A percentile compares a stretch with the other conserved stretches of the same genome.
phyloP scores from a whole-genome alignment of 768 basidiomycete genomes.

The Amanita subjunquillea region DNA sequence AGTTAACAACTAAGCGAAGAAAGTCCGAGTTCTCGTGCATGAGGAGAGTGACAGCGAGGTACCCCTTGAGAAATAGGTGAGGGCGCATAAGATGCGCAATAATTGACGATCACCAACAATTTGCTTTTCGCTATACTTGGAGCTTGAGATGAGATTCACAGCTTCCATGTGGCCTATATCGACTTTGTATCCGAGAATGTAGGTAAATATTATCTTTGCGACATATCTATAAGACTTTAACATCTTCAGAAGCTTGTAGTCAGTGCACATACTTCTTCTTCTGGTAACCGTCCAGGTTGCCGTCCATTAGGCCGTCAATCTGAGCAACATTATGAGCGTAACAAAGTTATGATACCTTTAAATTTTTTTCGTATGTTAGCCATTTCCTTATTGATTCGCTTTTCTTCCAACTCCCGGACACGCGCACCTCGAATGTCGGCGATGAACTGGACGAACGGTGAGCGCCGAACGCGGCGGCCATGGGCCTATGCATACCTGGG shows the following conservation, averaged over 20 bases:
- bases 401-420: slow-evolving; percentile 95
- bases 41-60: slow-evolving; percentile 90
- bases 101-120: slow-evolving; percentile 51
- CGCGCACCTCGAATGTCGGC: slow-evolving; percentile 96
- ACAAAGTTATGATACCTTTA: slow-evolving; percentile 52
- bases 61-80: slow-evolving; percentile 51
- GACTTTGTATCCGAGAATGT: slow-evolving; percentile 97
- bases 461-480: not conserved
- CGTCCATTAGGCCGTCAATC: slow-evolving; percentile 37
- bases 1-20: slow-evolving; percentile 93
- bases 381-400: slow-evolving; percentile 99
- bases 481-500: slow-evolving; percentile 50
- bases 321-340: slow-evolving; percentile 2
- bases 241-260: slow-evolving; percentile 12
- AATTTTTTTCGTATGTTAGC: slow-evolving; percentile 99
- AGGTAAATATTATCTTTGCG: slow-evolving; percentile 97
- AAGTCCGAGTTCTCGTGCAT: slow-evolving; percentile 99
- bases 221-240: slow-evolving; percentile 59
- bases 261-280: slow-evolving; percentile 63
- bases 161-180: slow-evolving; percentile 99
- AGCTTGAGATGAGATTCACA: slow-evolving; percentile 91
- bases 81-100: not conserved
- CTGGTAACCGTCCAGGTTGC: slow-evolving; percentile 83
- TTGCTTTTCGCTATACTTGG: slow-evolving; percentile 98
- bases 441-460: slow-evolving; percentile 64